Base-by-base conservation (phyloP, 1,139 yeast genomes). In the Hyphopichia wangnamkhiaoensis region DNA sequence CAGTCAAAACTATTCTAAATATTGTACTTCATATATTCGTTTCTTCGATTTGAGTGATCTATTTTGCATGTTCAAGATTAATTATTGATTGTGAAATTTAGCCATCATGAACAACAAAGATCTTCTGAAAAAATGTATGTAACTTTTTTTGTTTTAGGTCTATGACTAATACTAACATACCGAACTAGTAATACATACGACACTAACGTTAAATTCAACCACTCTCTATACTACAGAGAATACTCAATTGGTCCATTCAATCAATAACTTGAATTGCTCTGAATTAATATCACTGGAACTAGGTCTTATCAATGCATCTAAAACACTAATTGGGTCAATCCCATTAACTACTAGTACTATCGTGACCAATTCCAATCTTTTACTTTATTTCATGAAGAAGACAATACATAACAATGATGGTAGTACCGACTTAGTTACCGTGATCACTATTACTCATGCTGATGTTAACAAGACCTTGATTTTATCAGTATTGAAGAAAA, bases 191-290 rank as follows among this genome's bases (percentile, higher is more conserved):
- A 66, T 73, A 13, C 68, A 67, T 48, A 64, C 73, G 21, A 70
- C 80, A 7, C 59, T 78, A 36, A 76, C 81, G 8, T 60, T 69
- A 38, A 78, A 79, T 48, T 77, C 82, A 16, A 74, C 82, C 15
- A 77, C 83, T 0, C 58, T 78, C 16, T 79, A 74, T 56, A 74
- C 82, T 12, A 75, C 79, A 50, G 82, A 78, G 47, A 76, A 76
- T 53, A 58, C 60, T 41, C 65, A 61, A 37, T 56, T 77, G 28
- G 62, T 65, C 1, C 70, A 69, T 35, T 49, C 57, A 12, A 48
- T 70, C 19, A 61, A 65, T 36, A 68, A 68, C 44, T 57, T 76
- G 38, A 78, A 76, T 49, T 77, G 80, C 48, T 68, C 77, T 2
- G 83, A 78, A 48, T 58, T 76, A 5, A 65, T 78, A 3, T 73